Evolutionary conservation across 1,139 yeast genomes (phyloP), one percentile per base, ranked within the genome.

Genomic region (Pichia sp.): DNA sequence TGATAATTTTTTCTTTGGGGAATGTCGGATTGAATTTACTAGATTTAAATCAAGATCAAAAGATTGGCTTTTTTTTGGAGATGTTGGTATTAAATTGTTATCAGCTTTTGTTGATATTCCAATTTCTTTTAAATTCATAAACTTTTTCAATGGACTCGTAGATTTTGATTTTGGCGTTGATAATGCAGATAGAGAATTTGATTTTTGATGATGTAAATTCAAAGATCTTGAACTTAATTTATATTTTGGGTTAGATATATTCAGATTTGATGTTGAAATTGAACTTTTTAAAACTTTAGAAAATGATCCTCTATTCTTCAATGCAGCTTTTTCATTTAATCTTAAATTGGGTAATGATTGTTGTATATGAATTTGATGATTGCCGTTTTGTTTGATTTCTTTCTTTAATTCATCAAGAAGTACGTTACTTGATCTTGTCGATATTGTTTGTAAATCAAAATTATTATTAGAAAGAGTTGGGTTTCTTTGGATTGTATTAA

Each of bases 141-240:
- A 33, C 35, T 52, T 51, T 37, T 57, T 57, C 7, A 57, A 42
- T 9, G 60, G 60, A 30, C 58, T 54, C 7, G 44, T 48, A 7
- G 56, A 48, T 30, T 49, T 49, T 5, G 52, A 43, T 39, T 36
- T 42, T 3, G 42, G n/a, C 2, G 43, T 40, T 9, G 44, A 41
- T 3, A 41, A 27, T 36, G 54, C 39, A 11, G 48, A 43, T 30
- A 43, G 9, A 9, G 50, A 49, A 29, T 31, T 38, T 11, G 47
- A 44, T 32, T 39, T 45, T 26, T 44, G 34, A 30, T 50, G 50
- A 9, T 27, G 41, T 40, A 37, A 36, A 26, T 29, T 37, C 2
- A 44, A 30, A 28, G 45, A 46, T 18, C 26, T 43, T 5, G 36
- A 18, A 28, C 38, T 46, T 5, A 25, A 25, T 25, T 25, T 35